Evolutionary conservation across 768 basidiomycete species (phyloP).

Genomic region (Kwoniella europaea): DNA sequence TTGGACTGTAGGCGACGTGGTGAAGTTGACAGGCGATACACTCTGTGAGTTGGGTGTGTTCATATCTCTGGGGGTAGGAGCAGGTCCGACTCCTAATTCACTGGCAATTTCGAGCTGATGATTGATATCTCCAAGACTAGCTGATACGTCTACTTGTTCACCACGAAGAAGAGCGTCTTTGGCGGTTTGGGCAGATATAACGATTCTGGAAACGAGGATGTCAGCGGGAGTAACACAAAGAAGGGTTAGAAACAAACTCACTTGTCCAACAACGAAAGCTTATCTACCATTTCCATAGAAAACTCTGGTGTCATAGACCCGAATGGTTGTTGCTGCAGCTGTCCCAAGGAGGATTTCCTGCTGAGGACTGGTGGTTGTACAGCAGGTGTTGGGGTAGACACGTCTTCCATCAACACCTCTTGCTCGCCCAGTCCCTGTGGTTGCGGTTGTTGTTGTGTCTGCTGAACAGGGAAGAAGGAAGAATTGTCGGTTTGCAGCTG

Average conservation of each 20-base stretch:
- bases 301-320: slow-evolving; percentile 38
- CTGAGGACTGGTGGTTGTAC: slow-evolving; percentile 16
- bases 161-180: slow-evolving; percentile 51
- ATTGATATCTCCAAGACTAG: slow-evolving; percentile 51
- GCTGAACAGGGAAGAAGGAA: slow-evolving; percentile 17
- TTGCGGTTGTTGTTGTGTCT: slow-evolving; percentile 1
- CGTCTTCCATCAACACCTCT: slow-evolving; percentile 45
- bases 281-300: slow-evolving; percentile 49
- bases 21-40: slow-evolving; percentile 33
- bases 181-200: slow-evolving; percentile 49
- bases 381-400: slow-evolving; percentile 35
- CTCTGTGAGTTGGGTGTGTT: slow-evolving; percentile 32
- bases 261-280: slow-evolving; percentile 52
- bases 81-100: slow-evolving; percentile 46
- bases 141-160: slow-evolving; percentile 47
- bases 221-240: slow-evolving; percentile 4
- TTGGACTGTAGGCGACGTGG: slow-evolving; percentile 17
- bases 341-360: slow-evolving; percentile 21
- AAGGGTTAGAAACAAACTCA: slow-evolving; percentile 28
- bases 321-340: slow-evolving; percentile 12
- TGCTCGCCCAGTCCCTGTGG: slow-evolving; percentile 20
- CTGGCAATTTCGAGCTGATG: slow-evolving; percentile 51
- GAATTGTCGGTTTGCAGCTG: slow-evolving; percentile 19
- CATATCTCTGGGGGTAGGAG: slow-evolving; percentile 34
- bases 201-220: slow-evolving; percentile 36